A percentile compares a stretch with the other conserved stretches of the same genome.
Conservation (phyloP, 2,329 filamentous ascomycete species). For the Fusarium multiceps region DNA sequence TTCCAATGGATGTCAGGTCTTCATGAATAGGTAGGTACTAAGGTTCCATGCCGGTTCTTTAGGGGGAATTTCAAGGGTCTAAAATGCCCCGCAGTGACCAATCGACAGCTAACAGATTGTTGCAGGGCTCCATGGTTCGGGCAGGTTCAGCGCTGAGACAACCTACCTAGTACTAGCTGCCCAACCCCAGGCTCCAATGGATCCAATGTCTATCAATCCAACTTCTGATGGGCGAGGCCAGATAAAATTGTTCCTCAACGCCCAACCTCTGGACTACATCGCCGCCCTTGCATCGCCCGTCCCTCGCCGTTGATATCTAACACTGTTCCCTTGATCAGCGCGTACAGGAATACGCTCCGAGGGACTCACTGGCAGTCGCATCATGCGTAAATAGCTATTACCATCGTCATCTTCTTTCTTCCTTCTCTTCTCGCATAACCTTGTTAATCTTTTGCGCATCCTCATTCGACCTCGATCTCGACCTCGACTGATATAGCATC, state of each 20-base stretch:
- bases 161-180: slow-evolving; percentile 11
- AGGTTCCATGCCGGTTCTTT: neutral
- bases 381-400: slow-evolving; percentile 42
- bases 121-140: slow-evolving; percentile 31
- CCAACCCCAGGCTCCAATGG: neutral
- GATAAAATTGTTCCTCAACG: slow-evolving; percentile 40
- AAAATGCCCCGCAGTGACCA: slow-evolving; percentile 40
- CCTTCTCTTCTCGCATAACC: slow-evolving; percentile 12
- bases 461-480: slow-evolving; percentile 1
- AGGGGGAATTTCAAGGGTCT: slow-evolving; percentile 32
- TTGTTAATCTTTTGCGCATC: slow-evolving; percentile 23
- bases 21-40: neutral
- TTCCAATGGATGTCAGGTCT: slow-evolving; percentile 1
- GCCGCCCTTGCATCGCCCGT: slow-evolving; percentile 23
- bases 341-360: slow-evolving; percentile 7
- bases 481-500: slow-evolving; percentile 25
- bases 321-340: slow-evolving; percentile 14
- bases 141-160: neutral
- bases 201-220: slow-evolving; percentile 21
- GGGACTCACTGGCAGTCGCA: slow-evolving; percentile 19
- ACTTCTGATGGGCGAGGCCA: slow-evolving; percentile 28
- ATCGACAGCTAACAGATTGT: slow-evolving; percentile 41
- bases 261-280: slow-evolving; percentile 24
- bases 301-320: slow-evolving; percentile 3
- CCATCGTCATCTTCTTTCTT: slow-evolving; percentile 10